Evolutionary conservation across 306 rosid species (phyloP).

Genomic region (Vicia villosa): DNA sequence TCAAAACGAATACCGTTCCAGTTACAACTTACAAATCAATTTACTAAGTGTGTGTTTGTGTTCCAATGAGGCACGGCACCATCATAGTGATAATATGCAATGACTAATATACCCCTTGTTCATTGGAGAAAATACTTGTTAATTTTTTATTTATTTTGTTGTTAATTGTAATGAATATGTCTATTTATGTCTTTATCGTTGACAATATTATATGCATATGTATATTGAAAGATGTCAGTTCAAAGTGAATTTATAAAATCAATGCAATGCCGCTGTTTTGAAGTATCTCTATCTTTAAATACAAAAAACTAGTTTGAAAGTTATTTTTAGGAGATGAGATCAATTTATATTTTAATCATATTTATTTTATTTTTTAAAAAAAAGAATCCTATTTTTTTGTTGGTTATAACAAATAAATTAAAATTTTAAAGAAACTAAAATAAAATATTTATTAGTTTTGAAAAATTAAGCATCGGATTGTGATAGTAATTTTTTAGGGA

Average conservation of each 20-base stretch:
- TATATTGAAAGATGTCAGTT: not conserved
- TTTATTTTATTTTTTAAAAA: too few relatives aligned
- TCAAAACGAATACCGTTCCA: not conserved
- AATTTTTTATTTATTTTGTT: not conserved
- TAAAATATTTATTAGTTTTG: too few relatives aligned
- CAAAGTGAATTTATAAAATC: not conserved
- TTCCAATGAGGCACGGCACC: not conserved
- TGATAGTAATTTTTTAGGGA: too few relatives aligned
- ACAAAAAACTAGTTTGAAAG: too few relatives aligned
- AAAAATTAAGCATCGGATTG: too few relatives aligned
- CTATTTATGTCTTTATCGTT: not conserved
- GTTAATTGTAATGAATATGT: too few relatives aligned
- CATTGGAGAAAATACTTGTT: not conserved
- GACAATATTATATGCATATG: not conserved
- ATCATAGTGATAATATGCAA: not conserved
- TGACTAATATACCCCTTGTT: not conserved
- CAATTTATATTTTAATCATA: too few relatives aligned
- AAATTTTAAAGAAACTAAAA: too few relatives aligned
- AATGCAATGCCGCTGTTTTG: not conserved
- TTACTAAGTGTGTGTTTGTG: not conserved
- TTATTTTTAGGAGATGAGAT: too few relatives aligned
- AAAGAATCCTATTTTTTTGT: too few relatives aligned
- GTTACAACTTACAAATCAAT: constrained; percentile 1
- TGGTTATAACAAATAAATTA: too few relatives aligned
- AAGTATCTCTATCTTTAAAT: too few relatives aligned